Evolutionary conservation across 768 basidiomycete genomes (phyloP), one percentile per base, ranked within the genome.

Genomic region (Russula olivacea): DNA sequence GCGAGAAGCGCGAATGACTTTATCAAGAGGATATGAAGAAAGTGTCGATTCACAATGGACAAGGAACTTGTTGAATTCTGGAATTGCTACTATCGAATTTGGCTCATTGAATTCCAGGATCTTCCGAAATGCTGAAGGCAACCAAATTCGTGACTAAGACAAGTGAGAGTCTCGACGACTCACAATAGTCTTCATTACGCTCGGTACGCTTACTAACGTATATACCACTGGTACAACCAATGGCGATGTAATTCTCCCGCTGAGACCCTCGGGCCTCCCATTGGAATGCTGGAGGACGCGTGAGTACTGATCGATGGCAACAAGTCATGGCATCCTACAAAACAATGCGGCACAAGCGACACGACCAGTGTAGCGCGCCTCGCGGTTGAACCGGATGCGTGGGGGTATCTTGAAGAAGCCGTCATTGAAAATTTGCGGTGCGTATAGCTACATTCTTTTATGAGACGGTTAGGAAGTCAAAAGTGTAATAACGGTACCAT

Each of bases 1-100:
- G 19, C 43, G 43, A 34, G 43, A 57, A 21, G n/a, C 55, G 7
- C 43, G 43, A 57, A 57, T 32, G 7, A 57, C 30, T 14, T 34
- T 21, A 9, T 57, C 43, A 43, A 57, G 55, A 47, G 55, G 43
- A 45, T 47, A 57, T 34, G 43, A 47, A 34, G 4, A 57, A 15
- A 57, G n/a, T 14, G 43, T 19, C 10, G 17, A 47, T 57, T 57
- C 55, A 43, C 55, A 57, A 6, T 47, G 55, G 14, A 57, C 43
- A 9, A 57, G 11, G 28, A 57, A 57, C n/a, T 57, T 57, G 55
- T 57, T 43, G n/a, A 34, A 57, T 21, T 32, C 55, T 43, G 55
- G 55, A 14, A 57, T 34, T 8, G 55, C 55, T 2, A 57, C 30
- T 17, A 57, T 57, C 11, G 55, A 57, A 9, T 2, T 21, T 23